Base-by-base conservation (phyloP, 2,329 filamentous ascomycete genomes). In the Pochonia chlamydosporia region DNA sequence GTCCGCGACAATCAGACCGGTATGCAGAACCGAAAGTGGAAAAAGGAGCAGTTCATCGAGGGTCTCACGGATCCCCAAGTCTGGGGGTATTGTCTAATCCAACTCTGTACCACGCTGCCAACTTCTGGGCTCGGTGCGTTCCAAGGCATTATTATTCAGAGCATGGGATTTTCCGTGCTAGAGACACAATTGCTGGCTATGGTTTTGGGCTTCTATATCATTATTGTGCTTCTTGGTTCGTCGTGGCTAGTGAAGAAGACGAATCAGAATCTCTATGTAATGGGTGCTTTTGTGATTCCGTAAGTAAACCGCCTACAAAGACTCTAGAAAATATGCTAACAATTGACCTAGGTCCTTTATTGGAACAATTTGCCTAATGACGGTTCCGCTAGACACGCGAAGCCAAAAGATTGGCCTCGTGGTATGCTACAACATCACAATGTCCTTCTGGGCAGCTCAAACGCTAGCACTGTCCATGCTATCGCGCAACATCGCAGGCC, bases 381-480 rank as follows among this genome's bases (percentile, higher is more conserved):
- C 80, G 0, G 74, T 89, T 7, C 63, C 76, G 20, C 82, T 84
- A 54, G 70, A 73, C 6, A 77, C 70, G 37, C 71, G 72, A 30
- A 63, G 75, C 8, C 81, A 79, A 31, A 76, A 84, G 63, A 74
- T 83, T 24, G 85, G 85, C 5, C 73, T 90, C 1, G 68, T 89
- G 13, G 78, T 89, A 57, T 78, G 75, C 58, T 90, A 89, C 71
- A 90, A 89, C 67, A 84, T 89, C 51, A 84, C 81, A 0, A 73
- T 89, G 16, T 87, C 82, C 5, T 90, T 90, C 75, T 89, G 85
- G 85, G 82, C 85, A 0, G 84, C 84, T 0, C 79, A 85, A 57
- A 85, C 81, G 2, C 69, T 88, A 11, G 71, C 76, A 7, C 74
- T 89, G 55, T 83, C 81, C 13, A 75, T 89, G 70, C 74, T 87